phyloP scores from a whole-genome alignment of 495 filamentous ascomycete species.

The Penicillium subrubescens region DNA sequence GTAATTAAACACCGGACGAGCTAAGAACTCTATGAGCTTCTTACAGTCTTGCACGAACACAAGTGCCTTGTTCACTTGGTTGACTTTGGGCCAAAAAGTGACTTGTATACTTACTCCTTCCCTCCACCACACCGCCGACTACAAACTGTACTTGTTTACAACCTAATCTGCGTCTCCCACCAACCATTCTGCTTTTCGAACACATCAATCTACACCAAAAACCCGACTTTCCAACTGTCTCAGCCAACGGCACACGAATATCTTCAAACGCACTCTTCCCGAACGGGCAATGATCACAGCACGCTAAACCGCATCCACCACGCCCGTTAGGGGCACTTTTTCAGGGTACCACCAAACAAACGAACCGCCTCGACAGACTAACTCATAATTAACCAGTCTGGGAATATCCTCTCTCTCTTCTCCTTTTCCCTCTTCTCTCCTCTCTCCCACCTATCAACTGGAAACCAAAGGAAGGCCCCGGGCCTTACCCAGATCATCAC shows the following conservation, averaged over 20 bases:
- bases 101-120: neutral
- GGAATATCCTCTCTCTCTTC: neutral
- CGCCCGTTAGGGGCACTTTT: conserved; percentile 26
- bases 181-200: neutral
- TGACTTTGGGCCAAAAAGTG: neutral
- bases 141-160: neutral
- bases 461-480: conserved; percentile 5
- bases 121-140: neutral
- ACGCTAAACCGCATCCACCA: conserved; percentile 28
- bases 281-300: conserved; percentile 31
- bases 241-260: conserved; percentile 4
- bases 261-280: conserved; percentile 13
- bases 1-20: conserved; percentile 10
- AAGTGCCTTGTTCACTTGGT: neutral
- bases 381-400: neutral
- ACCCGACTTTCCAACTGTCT: neutral
- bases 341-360: conserved; percentile 19
- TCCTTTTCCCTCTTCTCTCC: conserved; percentile 7
- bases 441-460: conserved; percentile 1
- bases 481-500: conserved; percentile 16
- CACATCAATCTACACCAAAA: neutral
- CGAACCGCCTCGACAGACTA: neutral
- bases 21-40: neutral
- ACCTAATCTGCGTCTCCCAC: neutral
- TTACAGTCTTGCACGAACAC: neutral